These are phyloP conservation scores for Hymenotorrendiella dingleyae DNA, from an alignment of 2,329 filamentous ascomycete genomes.

Conservation along the genomic window DNA sequence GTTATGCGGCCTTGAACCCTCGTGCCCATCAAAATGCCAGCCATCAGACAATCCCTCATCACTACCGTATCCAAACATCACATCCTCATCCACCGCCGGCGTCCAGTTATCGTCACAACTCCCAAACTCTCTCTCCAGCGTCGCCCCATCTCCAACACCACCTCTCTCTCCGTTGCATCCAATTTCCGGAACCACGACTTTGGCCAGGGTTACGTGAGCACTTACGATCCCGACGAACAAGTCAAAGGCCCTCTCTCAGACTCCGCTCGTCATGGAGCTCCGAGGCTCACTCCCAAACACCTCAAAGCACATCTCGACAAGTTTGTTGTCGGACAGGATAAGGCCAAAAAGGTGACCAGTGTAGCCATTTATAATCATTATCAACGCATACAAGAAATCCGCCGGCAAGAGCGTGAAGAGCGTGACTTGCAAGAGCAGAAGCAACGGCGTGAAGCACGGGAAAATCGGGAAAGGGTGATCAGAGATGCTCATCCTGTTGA, in stretches of 20 bases:
- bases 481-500: slow-evolving; percentile 66
- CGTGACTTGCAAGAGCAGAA: slow-evolving; percentile 59
- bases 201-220: slow-evolving; percentile 50
- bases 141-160: slow-evolving; percentile 9
- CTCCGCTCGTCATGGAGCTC: slow-evolving; percentile 47
- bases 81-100: slow-evolving; percentile 22
- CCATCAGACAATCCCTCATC: neutral
- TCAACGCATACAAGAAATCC: slow-evolving; percentile 71
- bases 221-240: slow-evolving; percentile 56
- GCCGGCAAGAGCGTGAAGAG: slow-evolving; percentile 72
- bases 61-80: slow-evolving; percentile 3
- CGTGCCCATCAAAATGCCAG: neutral
- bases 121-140: slow-evolving; percentile 12
- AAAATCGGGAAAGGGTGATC: too few relatives aligned
- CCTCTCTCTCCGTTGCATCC: slow-evolving; percentile 10
- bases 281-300: slow-evolving; percentile 57
- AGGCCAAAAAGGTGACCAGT: slow-evolving; percentile 88
- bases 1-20: too few relatives aligned
- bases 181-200: slow-evolving; percentile 51
- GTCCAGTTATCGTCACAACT: slow-evolving; percentile 1
- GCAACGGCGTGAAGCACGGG: slow-evolving; percentile 39
- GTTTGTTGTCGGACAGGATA: slow-evolving; percentile 93
- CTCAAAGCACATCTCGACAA: slow-evolving; percentile 90
- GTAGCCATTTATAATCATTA: slow-evolving; percentile 97
- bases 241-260: slow-evolving; percentile 55